Base-by-base conservation (phyloP, 345 rosid species). In the Euphorbia tirucalli region DNA sequence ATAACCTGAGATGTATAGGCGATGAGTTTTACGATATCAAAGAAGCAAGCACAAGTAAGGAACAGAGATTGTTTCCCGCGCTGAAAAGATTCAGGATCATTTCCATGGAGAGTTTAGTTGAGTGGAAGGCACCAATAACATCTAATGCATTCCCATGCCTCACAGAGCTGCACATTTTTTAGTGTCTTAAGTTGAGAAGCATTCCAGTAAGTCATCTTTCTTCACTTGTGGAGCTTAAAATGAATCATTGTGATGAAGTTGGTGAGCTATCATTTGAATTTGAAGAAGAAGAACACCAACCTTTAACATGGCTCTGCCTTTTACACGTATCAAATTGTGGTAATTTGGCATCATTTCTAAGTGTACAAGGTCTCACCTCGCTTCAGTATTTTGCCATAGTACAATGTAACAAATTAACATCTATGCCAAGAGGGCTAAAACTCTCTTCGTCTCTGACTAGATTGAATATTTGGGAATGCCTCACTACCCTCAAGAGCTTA, bases 81-180 rank as follows among this genome's bases (percentile, higher is more conserved):
- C 43, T 75, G 43, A 75, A 44, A 62, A 16, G 6, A 27, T 52
- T 75, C 6, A 7, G 28, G 1, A 7, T 41, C 7, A 5, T 16
- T 1, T 10, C 31, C 15, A 69, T 75, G 78, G 16, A 11, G 2
- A 7, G 39, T 0, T 73, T 75, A 13, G 50, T 46, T 46, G 14
- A 11, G 8, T 74, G 77, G 77, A 50, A 2, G 35, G 32, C 39
- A 16, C 59, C 72, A 27, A 21, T 41, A 27, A 15, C 21, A 5
- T 19, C 5, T 56, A 44, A 0, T 11, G 31, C 60, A 19, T 75
- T 75, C 61, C 78, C 78, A 69, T 54, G 69, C 64, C 74, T 75
- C 1, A 44, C 61, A 35, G 44, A 54, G 15, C 28, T 75, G 64
- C 24, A 19, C 7, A 44, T 75, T 64, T 0, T 3, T 0, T 11